phyloP scores from a whole-genome alignment of 2,329 filamentous ascomycete species.

The Colletotrichum paranaense region DNA sequence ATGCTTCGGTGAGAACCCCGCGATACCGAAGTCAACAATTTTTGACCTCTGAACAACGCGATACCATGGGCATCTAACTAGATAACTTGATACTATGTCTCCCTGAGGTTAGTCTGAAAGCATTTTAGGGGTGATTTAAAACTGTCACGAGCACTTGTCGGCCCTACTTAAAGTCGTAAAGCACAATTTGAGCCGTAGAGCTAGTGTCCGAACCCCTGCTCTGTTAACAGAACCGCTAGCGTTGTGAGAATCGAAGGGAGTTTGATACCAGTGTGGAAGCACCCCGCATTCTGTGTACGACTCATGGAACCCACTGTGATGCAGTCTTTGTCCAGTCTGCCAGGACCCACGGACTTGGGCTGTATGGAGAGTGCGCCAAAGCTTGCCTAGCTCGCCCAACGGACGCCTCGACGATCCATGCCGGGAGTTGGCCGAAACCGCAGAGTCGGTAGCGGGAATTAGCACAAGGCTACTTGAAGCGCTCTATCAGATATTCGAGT shows the following conservation, averaged over 20 bases:
- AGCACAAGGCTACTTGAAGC: constrained; percentile 1
- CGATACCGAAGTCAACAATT: not conserved
- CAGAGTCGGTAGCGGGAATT: not conserved
- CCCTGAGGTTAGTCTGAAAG: too few species aligned
- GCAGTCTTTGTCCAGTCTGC: not conserved
- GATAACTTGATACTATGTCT: too few species aligned
- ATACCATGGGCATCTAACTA: too few species aligned
- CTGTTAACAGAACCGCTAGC: too few species aligned
- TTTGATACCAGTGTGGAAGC: not conserved
- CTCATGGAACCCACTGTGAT: not conserved
- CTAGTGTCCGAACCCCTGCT: too few species aligned
- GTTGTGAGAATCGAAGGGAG: too few species aligned
- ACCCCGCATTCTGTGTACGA: constrained; percentile 11
- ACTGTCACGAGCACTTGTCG: too few species aligned
- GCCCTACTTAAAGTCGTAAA: too few species aligned
- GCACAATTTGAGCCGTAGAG: too few species aligned
- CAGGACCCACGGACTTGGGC: not conserved
- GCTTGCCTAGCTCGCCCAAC: not conserved
- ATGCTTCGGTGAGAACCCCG: constrained; percentile 22
- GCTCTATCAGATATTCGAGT: not conserved
- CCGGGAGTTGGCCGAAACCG: constrained; percentile 19
- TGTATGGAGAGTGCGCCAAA: not conserved
- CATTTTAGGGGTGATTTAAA: too few species aligned
- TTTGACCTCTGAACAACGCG: not conserved
- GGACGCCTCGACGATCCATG: not conserved